Base-by-base conservation (phyloP, 139 green algal genomes). In the Penium margaritaceum region DNA sequence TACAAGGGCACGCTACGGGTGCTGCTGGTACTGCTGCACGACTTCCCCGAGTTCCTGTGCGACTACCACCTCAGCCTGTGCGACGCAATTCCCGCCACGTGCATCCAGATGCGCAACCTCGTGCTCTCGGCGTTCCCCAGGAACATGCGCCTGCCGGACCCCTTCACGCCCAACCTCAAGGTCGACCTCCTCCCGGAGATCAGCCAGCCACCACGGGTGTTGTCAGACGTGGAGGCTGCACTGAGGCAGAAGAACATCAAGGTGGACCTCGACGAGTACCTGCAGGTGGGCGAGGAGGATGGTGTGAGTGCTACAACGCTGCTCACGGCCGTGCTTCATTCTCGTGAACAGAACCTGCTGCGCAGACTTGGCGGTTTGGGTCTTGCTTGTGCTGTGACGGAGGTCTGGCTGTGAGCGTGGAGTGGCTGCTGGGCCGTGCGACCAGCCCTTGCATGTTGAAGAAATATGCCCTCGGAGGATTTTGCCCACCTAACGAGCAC, bases 41-140 rank as follows among this genome's bases (percentile, higher is more conserved):
- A 99, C 84, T 97, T 98, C 83, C 95, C 95, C 5, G 94, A 98
- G 87, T 97, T 99, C 84, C 89, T 98, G 68, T 97, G 93, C 84
- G 89, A 97, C 80, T 88, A 96, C 77, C 91, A 98, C 86, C 90
- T 95, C 71, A 81, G 84, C 72, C 89, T 99, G 33, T 96, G 90
- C 83, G 89, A 96, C 80, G 84, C 83, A 72, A 95, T 98, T 74
- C 95, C 95, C 33, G 77, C 89, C 6, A 88, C 80, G 6, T 97
- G 92, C 79, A 91, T 99, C 64, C 92, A 97, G 82, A 92, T 98
- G 90, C 87, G 95, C 64, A 99, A 99, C 86, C 84, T 99, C 63
- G 87, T 98, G 36, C 87, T 99, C 53, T 91, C 82, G 5, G 95
- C 95, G 51, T 99, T 97, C 86, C 95, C 95, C 0, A 86, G 91